Evolutionary conservation across 106 monocot species (phyloP).

Genomic region (Phalaenopsis aphrodite): DNA sequence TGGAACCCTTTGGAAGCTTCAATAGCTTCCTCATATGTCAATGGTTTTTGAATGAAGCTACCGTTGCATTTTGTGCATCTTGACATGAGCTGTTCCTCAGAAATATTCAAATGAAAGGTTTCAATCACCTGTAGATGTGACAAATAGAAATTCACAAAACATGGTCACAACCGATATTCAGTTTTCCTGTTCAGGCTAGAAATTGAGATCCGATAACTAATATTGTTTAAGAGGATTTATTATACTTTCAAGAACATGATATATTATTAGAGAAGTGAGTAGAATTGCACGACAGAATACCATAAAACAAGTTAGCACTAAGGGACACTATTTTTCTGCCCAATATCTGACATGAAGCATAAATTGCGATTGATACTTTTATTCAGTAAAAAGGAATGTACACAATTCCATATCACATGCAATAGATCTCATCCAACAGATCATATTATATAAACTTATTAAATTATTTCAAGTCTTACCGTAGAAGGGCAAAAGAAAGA

Average conservation of each 20-base stretch:
- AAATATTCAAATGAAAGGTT: constrained; percentile 69
- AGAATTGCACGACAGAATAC: background rate
- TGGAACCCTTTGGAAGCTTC: constrained; percentile 88
- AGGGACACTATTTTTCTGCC: background rate
- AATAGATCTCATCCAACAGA: too few relatives aligned
- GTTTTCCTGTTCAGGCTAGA: background rate
- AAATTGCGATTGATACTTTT: background rate
- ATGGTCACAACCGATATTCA: background rate
- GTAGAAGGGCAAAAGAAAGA: too few relatives aligned
- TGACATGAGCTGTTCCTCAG: constrained; percentile 87
- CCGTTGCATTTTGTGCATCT: constrained; percentile 99
- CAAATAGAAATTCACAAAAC: background rate
- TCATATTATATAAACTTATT: too few relatives aligned
- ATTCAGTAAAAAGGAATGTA: background rate
- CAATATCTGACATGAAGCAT: background rate
- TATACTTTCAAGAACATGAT: background rate
- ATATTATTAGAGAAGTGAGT: background rate
- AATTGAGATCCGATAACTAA: background rate
- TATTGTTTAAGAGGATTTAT: background rate
- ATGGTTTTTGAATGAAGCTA: constrained; percentile 80
- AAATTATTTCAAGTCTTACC: too few relatives aligned
- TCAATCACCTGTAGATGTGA: constrained; percentile 62
- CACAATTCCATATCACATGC: too few relatives aligned
- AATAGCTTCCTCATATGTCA: constrained; percentile 79
- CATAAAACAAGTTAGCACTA: too few relatives aligned